Conservation (phyloP, 208 protist genomes). For the Crithidia bombi region DNA sequence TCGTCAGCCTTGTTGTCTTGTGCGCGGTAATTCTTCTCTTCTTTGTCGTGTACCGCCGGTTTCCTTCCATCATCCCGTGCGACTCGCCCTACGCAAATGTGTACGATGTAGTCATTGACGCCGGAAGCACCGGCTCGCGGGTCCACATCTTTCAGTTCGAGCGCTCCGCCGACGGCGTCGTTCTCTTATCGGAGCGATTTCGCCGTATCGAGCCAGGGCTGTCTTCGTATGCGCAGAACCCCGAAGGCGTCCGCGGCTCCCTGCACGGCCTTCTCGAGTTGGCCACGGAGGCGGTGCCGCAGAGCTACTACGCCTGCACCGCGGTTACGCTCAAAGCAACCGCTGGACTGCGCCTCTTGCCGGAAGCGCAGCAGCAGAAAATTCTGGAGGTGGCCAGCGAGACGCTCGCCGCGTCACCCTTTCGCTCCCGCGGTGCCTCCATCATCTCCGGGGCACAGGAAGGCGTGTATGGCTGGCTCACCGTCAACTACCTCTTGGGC, state of each 20-base stretch:
- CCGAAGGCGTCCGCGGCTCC: conserved; percentile 19
- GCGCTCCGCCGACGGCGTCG: conserved; percentile 20
- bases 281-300: conserved; percentile 43
- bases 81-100: conserved; percentile 24
- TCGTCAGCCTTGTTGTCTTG: conserved; percentile 3
- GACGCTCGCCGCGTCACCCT: conserved; percentile 31
- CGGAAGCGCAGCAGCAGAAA: conserved; percentile 15
- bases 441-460: conserved; percentile 77
- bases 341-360: conserved; percentile 65
- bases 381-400: conserved; percentile 39
- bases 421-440: conserved; percentile 40
- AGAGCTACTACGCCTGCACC: conserved; percentile 37
- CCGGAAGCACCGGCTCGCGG: conserved; percentile 74
- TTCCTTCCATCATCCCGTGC: not conserved
- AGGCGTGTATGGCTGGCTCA: conserved; percentile 80
- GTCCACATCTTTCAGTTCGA: conserved; percentile 69
- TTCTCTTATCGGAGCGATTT: conserved; percentile 49
- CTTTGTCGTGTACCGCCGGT: conserved; percentile 4
- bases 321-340: conserved; percentile 66
- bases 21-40: conserved; percentile 14
- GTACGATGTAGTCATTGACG: conserved; percentile 73
- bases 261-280: conserved; percentile 39
- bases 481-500: conserved; percentile 81
- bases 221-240: conserved; percentile 41
- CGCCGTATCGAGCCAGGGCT: conserved; percentile 54